Percentiles rank a stretch among this genome's conserved stretches.
These are phyloP conservation scores for Lodderomyces oxycetoniae DNA, from an alignment of 1,139 yeast genomes.

Conservation along the genomic window DNA sequence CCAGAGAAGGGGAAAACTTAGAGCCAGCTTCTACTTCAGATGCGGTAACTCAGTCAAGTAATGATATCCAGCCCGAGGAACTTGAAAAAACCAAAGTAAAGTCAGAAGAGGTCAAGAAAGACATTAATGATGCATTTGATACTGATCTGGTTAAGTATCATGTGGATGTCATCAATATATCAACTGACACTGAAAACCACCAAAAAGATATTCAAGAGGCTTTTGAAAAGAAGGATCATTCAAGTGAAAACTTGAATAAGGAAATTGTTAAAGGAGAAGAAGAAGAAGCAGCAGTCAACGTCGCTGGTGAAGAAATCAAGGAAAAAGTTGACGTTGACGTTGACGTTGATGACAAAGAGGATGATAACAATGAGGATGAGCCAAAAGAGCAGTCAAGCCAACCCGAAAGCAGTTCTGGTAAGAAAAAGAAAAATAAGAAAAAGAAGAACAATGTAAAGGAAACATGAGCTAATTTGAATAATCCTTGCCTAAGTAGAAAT, in stretches of 20 bases:
- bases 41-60: too few relatives aligned
- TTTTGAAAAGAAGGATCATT: not conserved
- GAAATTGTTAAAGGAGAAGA: conserved; percentile 4
- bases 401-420: conserved; percentile 5
- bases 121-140: conserved; percentile 11
- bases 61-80: not conserved
- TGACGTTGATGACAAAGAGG: conserved; percentile 23
- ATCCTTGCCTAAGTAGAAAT: not conserved
- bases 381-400: conserved; percentile 3
- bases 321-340: conserved; percentile 10
- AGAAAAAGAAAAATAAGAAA: conserved; percentile 16
- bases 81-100: not conserved
- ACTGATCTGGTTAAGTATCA: conserved; percentile 8
- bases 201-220: too few relatives aligned
- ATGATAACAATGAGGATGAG: conserved; percentile 13
- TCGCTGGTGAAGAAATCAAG: conserved; percentile 2
- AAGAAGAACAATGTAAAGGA: conserved; percentile 13
- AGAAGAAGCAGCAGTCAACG: conserved; percentile 9
- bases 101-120: conserved; percentile 4
- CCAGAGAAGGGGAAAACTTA: not conserved
- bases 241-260: conserved; percentile 3
- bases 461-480: conserved; percentile 2
- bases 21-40: too few relatives aligned
- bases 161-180: too few relatives aligned
- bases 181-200: too few relatives aligned